Evolutionary conservation across 805 yeast genomes (phyloP), one percentile per base, ranked within the genome.

Genomic region (Wickerhamiella occidentalis): DNA sequence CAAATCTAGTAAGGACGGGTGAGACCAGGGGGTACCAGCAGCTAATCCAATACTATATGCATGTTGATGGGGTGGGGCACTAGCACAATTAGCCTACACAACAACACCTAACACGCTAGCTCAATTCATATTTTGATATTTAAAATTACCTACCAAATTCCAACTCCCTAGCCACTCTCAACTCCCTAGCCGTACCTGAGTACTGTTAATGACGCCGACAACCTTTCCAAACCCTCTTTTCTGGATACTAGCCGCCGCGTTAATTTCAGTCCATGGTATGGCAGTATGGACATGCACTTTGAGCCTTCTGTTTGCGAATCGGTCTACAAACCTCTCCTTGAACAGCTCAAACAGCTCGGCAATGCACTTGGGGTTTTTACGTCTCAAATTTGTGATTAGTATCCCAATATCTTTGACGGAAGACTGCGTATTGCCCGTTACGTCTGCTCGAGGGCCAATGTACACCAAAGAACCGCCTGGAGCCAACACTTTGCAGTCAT

Each of bases 1-100:
- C 70, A 29, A 65, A 64, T 46, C 50, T 65, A 26, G 58, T 64
- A 2, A 54, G 69, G 26, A 29, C 53, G 17, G 62, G 61, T 8
- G 68, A 65, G 23, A 33, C 12, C 2, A 48, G 47, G 8, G 68
- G 61, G 2, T 62, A 61, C 29, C 54, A 54, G 8, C 59, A 57
- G 25, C 52, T 64, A 50, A 54, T 61, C 8, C 52, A 58, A 23
- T 63, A 63, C 45, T 64, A 60, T 45, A 60, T 58, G 6, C 37
- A 46, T 17, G 51, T 53, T 38, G 60, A 61, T 49, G 26, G 26
- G 8, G 8, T 6, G 12, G 13, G n/a, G n/a, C n/a, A n/a, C n/a
- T n/a, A n/a, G n/a, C n/a, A n/a, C n/a, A n/a, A n/a, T n/a, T n/a
- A n/a, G n/a, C n/a, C n/a, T n/a, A n/a, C n/a, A n/a, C n/a, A n/a